These are phyloP conservation scores for Trichothecium roseum DNA, from an alignment of 2,329 filamentous ascomycete species.

Conservation along the genomic window DNA sequence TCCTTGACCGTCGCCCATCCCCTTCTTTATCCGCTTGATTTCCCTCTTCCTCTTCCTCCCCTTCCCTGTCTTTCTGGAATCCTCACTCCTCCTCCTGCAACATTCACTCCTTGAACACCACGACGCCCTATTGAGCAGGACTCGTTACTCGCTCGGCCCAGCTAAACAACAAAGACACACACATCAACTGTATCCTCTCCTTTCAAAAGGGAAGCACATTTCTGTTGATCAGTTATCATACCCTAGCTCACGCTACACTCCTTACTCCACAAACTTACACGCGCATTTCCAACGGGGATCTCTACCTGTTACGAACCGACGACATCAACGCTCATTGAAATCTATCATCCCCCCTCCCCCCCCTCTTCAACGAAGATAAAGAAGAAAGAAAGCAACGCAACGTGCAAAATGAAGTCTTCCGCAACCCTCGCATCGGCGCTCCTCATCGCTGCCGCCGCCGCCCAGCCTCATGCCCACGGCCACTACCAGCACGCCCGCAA, in stretches of 20 bases:
- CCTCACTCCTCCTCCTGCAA: neutral
- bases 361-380: too few relatives aligned
- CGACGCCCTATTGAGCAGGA: conserved; percentile 6
- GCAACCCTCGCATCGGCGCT: conserved; percentile 17
- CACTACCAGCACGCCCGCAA: conserved; percentile 22
- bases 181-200: too few relatives aligned
- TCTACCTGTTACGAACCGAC: neutral
- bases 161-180: too few relatives aligned
- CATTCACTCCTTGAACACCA: neutral
- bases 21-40: conserved; percentile 1
- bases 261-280: neutral
- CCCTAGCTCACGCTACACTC: too few relatives aligned
- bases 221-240: conserved; percentile 2
- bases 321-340: neutral
- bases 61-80: neutral
- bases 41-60: neutral
- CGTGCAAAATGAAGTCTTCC: conserved; percentile 30
- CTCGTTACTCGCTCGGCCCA: conserved; percentile 1
- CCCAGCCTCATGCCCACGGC: conserved; percentile 37
- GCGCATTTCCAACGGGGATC: neutral
- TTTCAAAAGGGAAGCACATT: neutral
- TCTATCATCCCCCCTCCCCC: neutral
- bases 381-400: conserved; percentile 11
- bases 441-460: conserved; percentile 30
- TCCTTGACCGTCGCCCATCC: neutral